These are phyloP conservation scores for Discostella stelligera DNA, from an alignment of 352 stramenopile genomes.

Conservation along the genomic window DNA sequence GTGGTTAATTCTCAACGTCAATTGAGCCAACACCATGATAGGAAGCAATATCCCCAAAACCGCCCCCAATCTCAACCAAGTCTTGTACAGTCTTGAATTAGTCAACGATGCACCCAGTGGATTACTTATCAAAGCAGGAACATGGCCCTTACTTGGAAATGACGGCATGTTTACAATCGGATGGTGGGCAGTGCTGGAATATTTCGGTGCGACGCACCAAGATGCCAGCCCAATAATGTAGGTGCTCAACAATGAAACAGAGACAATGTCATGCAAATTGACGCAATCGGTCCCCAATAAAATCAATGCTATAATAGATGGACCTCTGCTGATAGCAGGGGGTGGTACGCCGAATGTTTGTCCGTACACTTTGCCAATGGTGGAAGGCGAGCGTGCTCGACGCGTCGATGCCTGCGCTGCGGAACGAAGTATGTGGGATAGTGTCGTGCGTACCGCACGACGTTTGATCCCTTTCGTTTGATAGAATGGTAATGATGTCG, in stretches of 20 bases:
- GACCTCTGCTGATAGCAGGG: constrained; percentile 33
- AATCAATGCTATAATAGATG: constrained; percentile 40
- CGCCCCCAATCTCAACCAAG: constrained; percentile 60
- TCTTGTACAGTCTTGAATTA: constrained; percentile 50
- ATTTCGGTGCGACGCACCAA: constrained; percentile 35
- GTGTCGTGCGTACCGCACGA: constrained; percentile 20
- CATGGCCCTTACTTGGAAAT: constrained; percentile 66
- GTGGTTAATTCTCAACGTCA: constrained; percentile 13
- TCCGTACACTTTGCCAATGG: constrained; percentile 1
- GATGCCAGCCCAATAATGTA: constrained; percentile 58
- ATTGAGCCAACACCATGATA: constrained; percentile 11
- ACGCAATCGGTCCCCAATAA: constrained; percentile 49
- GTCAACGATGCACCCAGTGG: constrained; percentile 54
- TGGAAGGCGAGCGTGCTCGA: constrained; percentile 19
- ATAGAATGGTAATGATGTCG: not conserved
- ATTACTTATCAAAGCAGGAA: constrained; percentile 66
- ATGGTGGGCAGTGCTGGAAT: constrained; percentile 1
- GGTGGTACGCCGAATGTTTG: constrained; percentile 1
- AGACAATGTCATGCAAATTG: constrained; percentile 31
- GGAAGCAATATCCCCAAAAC: constrained; percentile 52
- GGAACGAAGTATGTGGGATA: constrained; percentile 46
- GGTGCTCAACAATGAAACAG: constrained; percentile 36
- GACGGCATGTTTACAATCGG: constrained; percentile 53
- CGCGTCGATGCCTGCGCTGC: constrained; percentile 39
- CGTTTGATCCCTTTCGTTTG: constrained; percentile 25